phyloP scores from a whole-genome alignment of 1,139 yeast species.

The Debaryomyces subglobosus region DNA sequence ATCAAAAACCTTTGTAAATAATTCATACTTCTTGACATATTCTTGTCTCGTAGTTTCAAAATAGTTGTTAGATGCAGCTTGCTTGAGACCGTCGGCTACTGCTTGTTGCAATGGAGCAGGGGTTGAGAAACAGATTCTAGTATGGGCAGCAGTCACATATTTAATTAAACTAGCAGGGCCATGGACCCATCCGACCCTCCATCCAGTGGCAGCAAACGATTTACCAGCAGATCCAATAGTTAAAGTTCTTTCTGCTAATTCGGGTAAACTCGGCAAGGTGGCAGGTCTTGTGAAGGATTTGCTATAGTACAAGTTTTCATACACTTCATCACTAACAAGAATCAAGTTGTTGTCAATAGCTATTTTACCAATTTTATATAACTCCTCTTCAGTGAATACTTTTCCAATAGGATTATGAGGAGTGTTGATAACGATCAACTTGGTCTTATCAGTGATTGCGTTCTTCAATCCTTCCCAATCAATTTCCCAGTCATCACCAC shows the following conservation, averaged over 20 bases:
- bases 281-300: constrained; percentile 81
- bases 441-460: constrained; percentile 74
- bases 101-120: constrained; percentile 97
- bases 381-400: constrained; percentile 75
- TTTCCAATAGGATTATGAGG: constrained; percentile 98
- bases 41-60: constrained; percentile 68
- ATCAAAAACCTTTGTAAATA: constrained; percentile 77
- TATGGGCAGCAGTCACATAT: constrained; percentile 87
- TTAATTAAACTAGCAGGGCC: constrained; percentile 83
- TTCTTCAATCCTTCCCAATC: constrained; percentile 76
- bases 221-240: constrained; percentile 98
- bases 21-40: constrained; percentile 69
- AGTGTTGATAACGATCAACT: constrained; percentile 82
- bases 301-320: constrained; percentile 81
- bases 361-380: constrained; percentile 71
- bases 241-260: constrained; percentile 74
- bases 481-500: constrained; percentile 85
- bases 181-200: constrained; percentile 96
- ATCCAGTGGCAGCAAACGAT: constrained; percentile 96
- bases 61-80: constrained; percentile 65
- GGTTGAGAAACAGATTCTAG: constrained; percentile 85
- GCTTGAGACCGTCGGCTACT: constrained; percentile 70
- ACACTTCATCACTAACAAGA: constrained; percentile 90
- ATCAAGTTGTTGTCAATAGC: constrained; percentile 83
- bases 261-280: constrained; percentile 65